Evolutionary conservation across 306 rosid species (phyloP).

Genomic region (Inga laurina): DNA sequence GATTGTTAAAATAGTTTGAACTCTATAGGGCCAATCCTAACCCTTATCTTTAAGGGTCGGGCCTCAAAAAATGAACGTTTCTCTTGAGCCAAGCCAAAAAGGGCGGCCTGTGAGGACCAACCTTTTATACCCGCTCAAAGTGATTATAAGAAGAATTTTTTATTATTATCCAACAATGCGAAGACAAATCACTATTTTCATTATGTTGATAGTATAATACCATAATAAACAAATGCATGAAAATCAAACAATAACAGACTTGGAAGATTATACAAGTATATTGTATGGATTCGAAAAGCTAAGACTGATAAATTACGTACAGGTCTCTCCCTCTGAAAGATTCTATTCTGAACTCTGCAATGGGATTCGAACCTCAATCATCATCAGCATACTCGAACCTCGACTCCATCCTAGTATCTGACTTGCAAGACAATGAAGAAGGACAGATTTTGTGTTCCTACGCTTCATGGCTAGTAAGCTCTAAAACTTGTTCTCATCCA

Average conservation of each 20-base stretch:
- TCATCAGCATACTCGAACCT: neutral
- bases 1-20: no score
- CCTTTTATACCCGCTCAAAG: no score
- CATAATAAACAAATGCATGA: neutral
- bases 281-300: neutral
- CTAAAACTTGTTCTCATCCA: conserved; percentile 12
- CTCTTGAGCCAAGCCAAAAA: no score
- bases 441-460: conserved; percentile 36
- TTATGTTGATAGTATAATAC: neutral
- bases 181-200: neutral
- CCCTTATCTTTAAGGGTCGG: no score
- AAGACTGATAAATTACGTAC: neutral
- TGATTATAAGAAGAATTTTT: neutral
- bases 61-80: no score
- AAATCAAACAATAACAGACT: neutral
- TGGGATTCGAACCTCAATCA: neutral
- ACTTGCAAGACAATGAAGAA: conserved; percentile 6
- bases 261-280: neutral
- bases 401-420: neutral
- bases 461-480: conserved; percentile 55
- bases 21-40: no score
- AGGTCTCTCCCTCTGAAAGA: neutral
- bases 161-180: neutral
- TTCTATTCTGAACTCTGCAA: neutral
- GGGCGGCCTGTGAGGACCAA: no score